Percentiles rank a stretch among this genome's conserved stretches.
phyloP scores from a whole-genome alignment of 75 land plant species.

The Gnetum montanum region DNA sequence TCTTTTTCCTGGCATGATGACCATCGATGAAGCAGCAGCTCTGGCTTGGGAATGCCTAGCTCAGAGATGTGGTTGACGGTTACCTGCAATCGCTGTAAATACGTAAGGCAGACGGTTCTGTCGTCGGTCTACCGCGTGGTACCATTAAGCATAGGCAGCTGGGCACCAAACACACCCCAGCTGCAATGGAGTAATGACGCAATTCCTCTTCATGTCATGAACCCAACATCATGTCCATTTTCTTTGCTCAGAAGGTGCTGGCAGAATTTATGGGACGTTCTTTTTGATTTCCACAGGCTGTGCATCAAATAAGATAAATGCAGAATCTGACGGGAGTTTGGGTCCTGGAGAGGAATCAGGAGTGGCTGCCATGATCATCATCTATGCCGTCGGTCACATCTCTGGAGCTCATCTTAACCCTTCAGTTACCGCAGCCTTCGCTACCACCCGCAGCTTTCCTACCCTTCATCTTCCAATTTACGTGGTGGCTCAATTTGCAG shows the following conservation, averaged over 20 bases:
- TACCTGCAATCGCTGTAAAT: too few species aligned
- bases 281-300: slow-evolving; percentile 28
- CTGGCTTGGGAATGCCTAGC: too few species aligned
- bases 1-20: too few species aligned
- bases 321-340: slow-evolving; percentile 6
- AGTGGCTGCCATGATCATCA: slow-evolving; percentile 16
- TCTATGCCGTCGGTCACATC: slow-evolving; percentile 39
- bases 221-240: too few species aligned
- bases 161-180: too few species aligned
- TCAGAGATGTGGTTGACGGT: too few species aligned
- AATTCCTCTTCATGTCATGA: too few species aligned
- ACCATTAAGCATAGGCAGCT: too few species aligned
- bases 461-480: slow-evolving; percentile 49
- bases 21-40: too few species aligned
- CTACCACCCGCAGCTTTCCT: slow-evolving; percentile 29
- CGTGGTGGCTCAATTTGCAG: slow-evolving; percentile 48
- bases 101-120: too few species aligned
- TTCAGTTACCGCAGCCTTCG: slow-evolving; percentile 47
- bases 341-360: slow-evolving; percentile 38
- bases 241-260: slow-evolving; percentile 6
- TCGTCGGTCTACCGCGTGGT: too few species aligned
- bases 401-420: slow-evolving; percentile 70
- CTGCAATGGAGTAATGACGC: too few species aligned
- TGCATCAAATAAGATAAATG: slow-evolving; percentile 18
- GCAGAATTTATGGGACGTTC: slow-evolving; percentile 45